Evolutionary conservation across 1,139 yeast genomes (phyloP).

Genomic region (Saccharomyces hybrid): DNA sequence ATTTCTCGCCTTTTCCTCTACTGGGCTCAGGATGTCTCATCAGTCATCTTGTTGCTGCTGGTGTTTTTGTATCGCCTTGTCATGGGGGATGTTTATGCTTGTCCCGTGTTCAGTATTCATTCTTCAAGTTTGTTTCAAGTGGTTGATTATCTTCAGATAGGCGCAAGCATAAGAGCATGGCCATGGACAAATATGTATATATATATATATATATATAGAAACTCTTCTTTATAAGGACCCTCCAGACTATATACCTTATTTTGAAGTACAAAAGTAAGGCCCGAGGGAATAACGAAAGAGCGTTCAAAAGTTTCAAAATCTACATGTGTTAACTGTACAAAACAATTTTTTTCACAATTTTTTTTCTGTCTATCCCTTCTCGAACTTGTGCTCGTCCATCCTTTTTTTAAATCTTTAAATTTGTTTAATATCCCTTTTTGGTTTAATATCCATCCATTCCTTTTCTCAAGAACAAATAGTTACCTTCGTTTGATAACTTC

Average conservation of each 20-base stretch:
- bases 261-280: not conserved
- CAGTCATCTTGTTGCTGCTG: not conserved
- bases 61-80: not conserved
- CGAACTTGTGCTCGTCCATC: not conserved
- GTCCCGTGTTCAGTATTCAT: not conserved
- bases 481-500: not conserved
- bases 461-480: not conserved
- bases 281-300: not conserved
- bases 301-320: not conserved
- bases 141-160: not conserved
- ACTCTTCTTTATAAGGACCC: not conserved
- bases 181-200: not conserved
- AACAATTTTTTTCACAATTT: not conserved
- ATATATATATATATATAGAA: not conserved
- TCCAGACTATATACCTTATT: not conserved
- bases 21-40: not conserved
- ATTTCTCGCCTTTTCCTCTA: not conserved
- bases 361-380: not conserved
- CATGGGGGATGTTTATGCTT: not conserved
- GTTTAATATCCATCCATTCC: constrained; percentile 1
- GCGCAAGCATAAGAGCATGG: not conserved
- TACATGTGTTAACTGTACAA: not conserved
- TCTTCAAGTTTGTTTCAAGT: not conserved
- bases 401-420: not conserved
- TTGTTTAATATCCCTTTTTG: not conserved